Evolutionary conservation across 1,284 basidiomycete species (phyloP).

Genomic region (Sporisorium reilianum): DNA sequence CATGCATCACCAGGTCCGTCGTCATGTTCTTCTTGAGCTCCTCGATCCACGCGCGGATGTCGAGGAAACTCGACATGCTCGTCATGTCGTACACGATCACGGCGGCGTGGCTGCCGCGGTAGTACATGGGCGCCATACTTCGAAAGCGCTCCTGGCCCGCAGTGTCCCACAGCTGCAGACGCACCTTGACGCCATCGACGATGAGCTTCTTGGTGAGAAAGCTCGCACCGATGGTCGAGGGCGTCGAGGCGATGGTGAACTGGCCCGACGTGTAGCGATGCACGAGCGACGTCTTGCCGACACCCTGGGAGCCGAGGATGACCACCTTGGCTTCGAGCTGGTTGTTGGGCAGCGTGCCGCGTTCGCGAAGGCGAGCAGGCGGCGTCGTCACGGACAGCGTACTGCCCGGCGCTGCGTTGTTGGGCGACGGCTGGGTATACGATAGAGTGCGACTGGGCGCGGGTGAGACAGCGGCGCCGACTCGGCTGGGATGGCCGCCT

Average conservation of each 20-base stretch:
- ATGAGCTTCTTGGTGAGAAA: conserved; percentile 94
- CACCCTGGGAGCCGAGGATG: conserved; percentile 94
- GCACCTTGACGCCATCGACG: conserved; percentile 87
- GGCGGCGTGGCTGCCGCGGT: conserved; percentile 96
- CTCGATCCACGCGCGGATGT: conserved; percentile 92
- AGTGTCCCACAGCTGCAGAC: conserved; percentile 87
- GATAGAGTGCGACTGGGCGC: conserved; percentile 22
- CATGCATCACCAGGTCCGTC: conserved; percentile 84
- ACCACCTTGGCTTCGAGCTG: conserved; percentile 92
- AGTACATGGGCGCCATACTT: conserved; percentile 99
- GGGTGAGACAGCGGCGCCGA: conserved; percentile 20
- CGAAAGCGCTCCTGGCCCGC: conserved; percentile 95
- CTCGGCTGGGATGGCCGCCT: background rate
- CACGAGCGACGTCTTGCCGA: conserved; percentile 94
- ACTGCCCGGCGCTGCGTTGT: conserved; percentile 11
- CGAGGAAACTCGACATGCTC: conserved; percentile 86
- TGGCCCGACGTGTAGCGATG: conserved; percentile 88
- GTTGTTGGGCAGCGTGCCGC: conserved; percentile 34
- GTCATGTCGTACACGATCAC: conserved; percentile 98
- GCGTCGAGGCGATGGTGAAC: conserved; percentile 52
- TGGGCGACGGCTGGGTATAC: conserved; percentile 20
- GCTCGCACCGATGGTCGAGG: conserved; percentile 90
- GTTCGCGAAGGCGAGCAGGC: conserved; percentile 25
- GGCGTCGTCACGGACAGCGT: conserved; percentile 16
- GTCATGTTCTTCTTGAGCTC: conserved; percentile 82